Base-by-base conservation (phyloP, 2,329 filamentous ascomycete species). In the Aspergillus candidus region DNA sequence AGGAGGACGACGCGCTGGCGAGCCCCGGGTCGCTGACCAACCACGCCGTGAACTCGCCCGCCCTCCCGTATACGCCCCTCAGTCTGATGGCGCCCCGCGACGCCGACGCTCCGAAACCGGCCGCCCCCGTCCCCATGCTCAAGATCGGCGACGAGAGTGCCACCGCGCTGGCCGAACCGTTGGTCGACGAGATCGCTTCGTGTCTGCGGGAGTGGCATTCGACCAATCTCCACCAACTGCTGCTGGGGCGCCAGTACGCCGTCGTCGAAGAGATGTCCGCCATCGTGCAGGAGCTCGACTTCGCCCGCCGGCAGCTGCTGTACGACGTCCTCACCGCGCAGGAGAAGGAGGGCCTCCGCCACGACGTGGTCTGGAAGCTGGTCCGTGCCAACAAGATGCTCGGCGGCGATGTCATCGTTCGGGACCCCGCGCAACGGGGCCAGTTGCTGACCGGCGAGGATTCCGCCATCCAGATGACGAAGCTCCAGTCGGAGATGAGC, bases 151-250 rank as follows among this genome's bases (percentile, higher is more conserved):
- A 98, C 61, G 93, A 98, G 71, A 95, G 89, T 2, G 88, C 90
- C 1, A 94, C 88, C 0, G 96, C 89, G 5, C 75, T 80, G 12
- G 83, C 86, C 7, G 94, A 98, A 64, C 93, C 93, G 2, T 70
- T 98, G 49, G 90, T 98, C 17, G 93, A 98, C 67, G 93, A 98
- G 66, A 97, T 98, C 57, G 90, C 93, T 11, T 96, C 90, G 3
- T 98, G 93, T 63, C 71, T 98, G 51, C 82, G 93, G 56, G 93
- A 98, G 76, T 98, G 93, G 94, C 91, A 98, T 70, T 94, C 93
- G 14, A 95, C 90, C 13, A 94, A 96, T 61, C 76, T 98, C 12
- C 94, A 98, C 69, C 88, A 94, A 62, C 75, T 97, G 17, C 77
- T 98, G 1, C 78, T 98, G 7, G 82, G 82, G 14, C 80, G 88